Evolutionary conservation across 345 rosid genomes (phyloP), one percentile per base, ranked within the genome.

Genomic region (Hibiscus tridactylites): DNA sequence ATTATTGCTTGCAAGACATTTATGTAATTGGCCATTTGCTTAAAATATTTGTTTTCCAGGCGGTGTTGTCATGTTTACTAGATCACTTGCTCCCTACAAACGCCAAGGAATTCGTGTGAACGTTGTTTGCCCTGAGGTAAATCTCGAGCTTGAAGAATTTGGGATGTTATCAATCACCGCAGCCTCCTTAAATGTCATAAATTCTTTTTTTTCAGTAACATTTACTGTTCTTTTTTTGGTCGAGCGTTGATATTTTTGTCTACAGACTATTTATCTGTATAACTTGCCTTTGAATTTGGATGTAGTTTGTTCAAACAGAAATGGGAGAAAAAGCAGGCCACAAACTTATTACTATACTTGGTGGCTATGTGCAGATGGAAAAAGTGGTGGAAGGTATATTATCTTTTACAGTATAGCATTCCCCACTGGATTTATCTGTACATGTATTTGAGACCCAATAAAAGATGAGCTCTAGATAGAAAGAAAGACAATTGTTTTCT

Each of bases 91-190:
- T n/a, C 80, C 79, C 46, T 80, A 72, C 67, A 83, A 75, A 79
- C 91, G 83, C 50, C 76, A 72, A 76, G 97, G 97, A 71, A 91
- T 94, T 63, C 93, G 98, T 33, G 61, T 91, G 77, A 94, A 94
- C 78, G 98, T 86, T 67, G 95, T 94, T 82, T 94, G 98, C 83
- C 98, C 98, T 15, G 98, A 92, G 96, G 98, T 49, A 49, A 49
- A 49, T 1, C 44, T 39, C 44, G 7, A 8, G 44, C 44, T 39
- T 39, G n/a, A 52, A 17, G 44, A 39, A 1, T 39, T 39, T 39
- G 1, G 11, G 74, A 28, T 28, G 16, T 46, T 60, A 3, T 71
- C 29, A 42, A 8, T 72, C n/a, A 50, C 52, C 61, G 19, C 54
- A 35, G 10, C 21, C 54, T 57, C 65, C 73, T 42, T 12, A 35